Percentiles rank a stretch among this genome's conserved stretches.
These are phyloP conservation scores for Eucalyptus guilfoylei DNA, from an alignment of 345 rosid species.

Conservation along the genomic window DNA sequence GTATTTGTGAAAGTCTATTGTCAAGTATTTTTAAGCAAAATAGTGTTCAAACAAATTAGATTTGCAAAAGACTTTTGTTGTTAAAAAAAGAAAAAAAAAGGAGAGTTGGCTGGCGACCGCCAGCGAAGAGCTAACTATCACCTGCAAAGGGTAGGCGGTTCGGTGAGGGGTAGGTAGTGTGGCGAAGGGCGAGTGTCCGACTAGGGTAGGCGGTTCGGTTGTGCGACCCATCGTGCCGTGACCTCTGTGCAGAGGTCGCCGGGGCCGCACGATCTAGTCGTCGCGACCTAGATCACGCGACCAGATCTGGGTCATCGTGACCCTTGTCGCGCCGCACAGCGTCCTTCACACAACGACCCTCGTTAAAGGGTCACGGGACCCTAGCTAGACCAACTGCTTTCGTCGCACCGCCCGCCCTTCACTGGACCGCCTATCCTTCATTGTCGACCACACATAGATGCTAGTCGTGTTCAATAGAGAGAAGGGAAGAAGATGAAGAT, in stretches of 20 bases:
- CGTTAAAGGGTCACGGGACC: rapidly evolving
- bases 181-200: rapidly evolving
- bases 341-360: rapidly evolving
- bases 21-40: too few species aligned
- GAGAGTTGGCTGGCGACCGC: rapidly evolving
- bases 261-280: rapidly evolving
- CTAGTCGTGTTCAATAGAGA: too few species aligned
- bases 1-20: too few species aligned
- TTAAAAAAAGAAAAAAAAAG: too few species aligned
- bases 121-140: rapidly evolving
- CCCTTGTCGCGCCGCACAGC: rapidly evolving
- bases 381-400: too few species aligned
- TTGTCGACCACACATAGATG: rapidly evolving
- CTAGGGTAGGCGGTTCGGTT: too few species aligned
- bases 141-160: rapidly evolving
- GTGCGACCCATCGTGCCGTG: rapidly evolving
- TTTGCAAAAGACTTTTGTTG: too few species aligned
- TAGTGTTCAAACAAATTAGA: too few species aligned
- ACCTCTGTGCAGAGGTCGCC: rapidly evolving
- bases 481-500: too few species aligned
- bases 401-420: rapidly evolving
- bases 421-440: rapidly evolving
- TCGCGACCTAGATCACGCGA: rapidly evolving
- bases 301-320: rapidly evolving
- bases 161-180: rapidly evolving